Evolutionary conservation across 1,139 yeast genomes (phyloP).

Genomic region (Protomyces macrosporus): DNA sequence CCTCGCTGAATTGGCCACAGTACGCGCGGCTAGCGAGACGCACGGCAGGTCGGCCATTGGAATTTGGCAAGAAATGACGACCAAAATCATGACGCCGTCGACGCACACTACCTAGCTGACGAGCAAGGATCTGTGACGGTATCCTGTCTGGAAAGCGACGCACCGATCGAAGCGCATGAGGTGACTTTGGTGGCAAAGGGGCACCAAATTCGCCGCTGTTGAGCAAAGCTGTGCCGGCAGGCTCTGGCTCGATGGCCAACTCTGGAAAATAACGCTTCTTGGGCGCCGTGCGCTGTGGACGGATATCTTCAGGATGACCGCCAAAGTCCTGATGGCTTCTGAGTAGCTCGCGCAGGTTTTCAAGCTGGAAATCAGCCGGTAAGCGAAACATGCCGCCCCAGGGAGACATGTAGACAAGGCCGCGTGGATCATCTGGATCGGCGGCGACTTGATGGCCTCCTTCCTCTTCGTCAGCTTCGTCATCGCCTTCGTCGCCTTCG

Average conservation of each 20-base stretch:
- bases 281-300: neutral
- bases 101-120: slow-evolving; percentile 25
- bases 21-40: slow-evolving; percentile 35
- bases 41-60: slow-evolving; percentile 22
- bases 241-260: slow-evolving; percentile 11
- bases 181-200: neutral
- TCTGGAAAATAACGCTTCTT: neutral
- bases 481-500: slow-evolving; percentile 15
- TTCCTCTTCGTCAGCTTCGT: slow-evolving; percentile 12
- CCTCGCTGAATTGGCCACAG: slow-evolving; percentile 37
- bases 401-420: neutral
- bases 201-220: slow-evolving; percentile 32
- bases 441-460: neutral
- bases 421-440: slow-evolving; percentile 7
- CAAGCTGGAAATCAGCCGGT: neutral
- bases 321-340: slow-evolving; percentile 1
- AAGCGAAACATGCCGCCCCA: neutral
- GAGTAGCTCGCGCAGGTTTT: neutral
- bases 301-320: slow-evolving; percentile 22
- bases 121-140: slow-evolving; percentile 28
- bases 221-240: slow-evolving; percentile 30
- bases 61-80: slow-evolving; percentile 29
- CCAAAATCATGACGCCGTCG: slow-evolving; percentile 28
- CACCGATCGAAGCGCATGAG: slow-evolving; percentile 24
- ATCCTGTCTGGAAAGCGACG: slow-evolving; percentile 28